phyloP scores from a whole-genome alignment of 2,329 filamentous ascomycete species.

The Claviceps cyperi region DNA sequence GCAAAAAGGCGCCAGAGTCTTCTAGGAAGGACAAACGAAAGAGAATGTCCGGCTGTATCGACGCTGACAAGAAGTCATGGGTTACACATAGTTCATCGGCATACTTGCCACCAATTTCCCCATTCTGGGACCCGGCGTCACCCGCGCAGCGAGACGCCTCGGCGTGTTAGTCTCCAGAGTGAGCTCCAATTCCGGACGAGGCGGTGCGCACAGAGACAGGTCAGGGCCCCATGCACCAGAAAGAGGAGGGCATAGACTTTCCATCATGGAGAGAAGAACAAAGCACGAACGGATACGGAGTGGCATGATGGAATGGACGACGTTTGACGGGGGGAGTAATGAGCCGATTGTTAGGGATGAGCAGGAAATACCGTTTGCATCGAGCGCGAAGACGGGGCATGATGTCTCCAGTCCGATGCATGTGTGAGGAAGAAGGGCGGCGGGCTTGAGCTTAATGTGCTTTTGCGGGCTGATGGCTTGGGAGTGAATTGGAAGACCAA shows the following conservation, averaged over 20 bases:
- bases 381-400: not conserved
- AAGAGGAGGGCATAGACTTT: not conserved
- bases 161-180: slow-evolving; percentile 16
- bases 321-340: slow-evolving; percentile 17
- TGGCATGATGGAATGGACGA: not conserved
- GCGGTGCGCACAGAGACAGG: not conserved
- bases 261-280: slow-evolving; percentile 4
- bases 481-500: too few species aligned
- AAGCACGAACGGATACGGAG: slow-evolving; percentile 10
- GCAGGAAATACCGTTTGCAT: not conserved
- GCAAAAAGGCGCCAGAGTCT: not conserved
- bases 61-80: not conserved
- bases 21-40: not conserved
- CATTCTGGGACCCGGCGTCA: slow-evolving; percentile 5
- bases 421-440: too few species aligned
- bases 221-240: not conserved
- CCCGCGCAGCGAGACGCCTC: slow-evolving; percentile 9
- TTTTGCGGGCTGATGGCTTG: too few species aligned
- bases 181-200: not conserved
- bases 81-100: slow-evolving; percentile 22
- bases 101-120: slow-evolving; percentile 28
- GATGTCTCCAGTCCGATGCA: not conserved
- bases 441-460: too few species aligned
- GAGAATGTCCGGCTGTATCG: not conserved
- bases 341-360: slow-evolving; percentile 15